These are phyloP conservation scores for Pistacia atlantica DNA, from an alignment of 345 rosid species.

Conservation along the genomic window DNA sequence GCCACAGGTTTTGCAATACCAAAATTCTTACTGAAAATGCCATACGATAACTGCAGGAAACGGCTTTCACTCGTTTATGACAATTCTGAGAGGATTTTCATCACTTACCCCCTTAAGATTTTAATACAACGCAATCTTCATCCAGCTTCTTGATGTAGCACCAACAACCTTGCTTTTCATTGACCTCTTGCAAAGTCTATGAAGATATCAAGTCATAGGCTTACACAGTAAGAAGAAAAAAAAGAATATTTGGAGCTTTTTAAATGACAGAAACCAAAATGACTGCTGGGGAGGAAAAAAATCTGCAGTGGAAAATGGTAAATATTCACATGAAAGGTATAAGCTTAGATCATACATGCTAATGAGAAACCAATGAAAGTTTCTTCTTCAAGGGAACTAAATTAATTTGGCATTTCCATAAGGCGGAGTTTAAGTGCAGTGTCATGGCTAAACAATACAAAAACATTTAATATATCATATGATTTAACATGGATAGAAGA, in stretches of 20 bases:
- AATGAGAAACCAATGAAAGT: neutral
- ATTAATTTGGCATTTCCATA: too few species aligned
- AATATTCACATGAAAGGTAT: neutral
- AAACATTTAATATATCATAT: too few species aligned
- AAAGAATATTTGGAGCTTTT: too few species aligned
- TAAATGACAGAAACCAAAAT: too few species aligned
- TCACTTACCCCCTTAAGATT: neutral
- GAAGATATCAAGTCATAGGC: neutral
- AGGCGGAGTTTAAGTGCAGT: neutral
- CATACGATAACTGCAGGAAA: too few species aligned
- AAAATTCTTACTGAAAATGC: too few species aligned
- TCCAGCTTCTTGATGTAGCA: neutral
- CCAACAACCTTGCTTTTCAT: neutral
- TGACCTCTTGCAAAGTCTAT: neutral
- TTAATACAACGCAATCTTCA: neutral
- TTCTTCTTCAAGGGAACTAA: neutral
- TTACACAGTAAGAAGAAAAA: neutral
- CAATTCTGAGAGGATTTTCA: neutral
- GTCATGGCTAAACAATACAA: too few species aligned
- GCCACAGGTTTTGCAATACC: too few species aligned
- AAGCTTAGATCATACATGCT: neutral
- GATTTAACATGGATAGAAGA: neutral
- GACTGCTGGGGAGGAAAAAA: too few species aligned
- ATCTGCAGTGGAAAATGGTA: neutral
- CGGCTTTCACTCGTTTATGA: too few species aligned